phyloP scores from a whole-genome alignment of 2,329 filamentous ascomycete genomes.

The Hypoxylon sp. region DNA sequence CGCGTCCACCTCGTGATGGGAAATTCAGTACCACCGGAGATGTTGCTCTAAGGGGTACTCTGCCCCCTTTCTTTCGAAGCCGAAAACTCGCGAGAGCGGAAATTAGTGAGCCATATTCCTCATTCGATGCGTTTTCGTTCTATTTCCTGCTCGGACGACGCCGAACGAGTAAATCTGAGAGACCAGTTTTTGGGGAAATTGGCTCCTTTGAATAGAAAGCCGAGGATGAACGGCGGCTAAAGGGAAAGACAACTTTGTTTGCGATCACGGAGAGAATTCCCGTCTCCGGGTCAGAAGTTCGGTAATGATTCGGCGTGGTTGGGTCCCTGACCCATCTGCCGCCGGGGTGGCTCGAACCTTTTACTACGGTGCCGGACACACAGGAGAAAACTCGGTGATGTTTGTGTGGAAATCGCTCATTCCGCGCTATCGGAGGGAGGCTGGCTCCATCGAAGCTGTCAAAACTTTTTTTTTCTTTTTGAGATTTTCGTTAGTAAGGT shows the following conservation, averaged over 20 bases:
- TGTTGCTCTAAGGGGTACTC: slow-evolving; percentile 4
- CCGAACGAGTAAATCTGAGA: neutral
- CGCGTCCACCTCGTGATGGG: neutral
- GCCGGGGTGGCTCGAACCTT: slow-evolving; percentile 20
- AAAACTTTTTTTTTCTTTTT: slow-evolving; percentile 18
- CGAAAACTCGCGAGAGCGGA: slow-evolving; percentile 9
- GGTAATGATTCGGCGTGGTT: slow-evolving; percentile 33
- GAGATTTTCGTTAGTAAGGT: slow-evolving; percentile 8
- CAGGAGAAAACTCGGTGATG: slow-evolving; percentile 42
- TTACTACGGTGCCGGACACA: slow-evolving; percentile 16
- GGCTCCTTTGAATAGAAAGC: slow-evolving; percentile 6
- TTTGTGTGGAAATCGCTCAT: slow-evolving; percentile 9
- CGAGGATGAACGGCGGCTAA: slow-evolving; percentile 30
- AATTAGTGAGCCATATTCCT: slow-evolving; percentile 4
- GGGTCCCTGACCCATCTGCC: neutral
- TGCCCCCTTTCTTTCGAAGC: slow-evolving; percentile 5
- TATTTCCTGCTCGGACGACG: slow-evolving; percentile 19
- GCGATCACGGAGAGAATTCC: slow-evolving; percentile 14
- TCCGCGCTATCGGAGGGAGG: slow-evolving; percentile 6
- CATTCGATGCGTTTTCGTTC: neutral
- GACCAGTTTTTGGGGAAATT: neutral
- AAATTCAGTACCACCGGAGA: neutral
- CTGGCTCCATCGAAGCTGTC: slow-evolving; percentile 30
- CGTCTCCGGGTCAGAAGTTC: slow-evolving; percentile 16
- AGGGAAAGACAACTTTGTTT: slow-evolving; percentile 22